Percentiles rank a stretch among this genome's conserved stretches.
Evolutionary conservation across 192 early-diverging fungal genomes (phyloP).

Genomic region (Entomortierella chlamydospora): DNA sequence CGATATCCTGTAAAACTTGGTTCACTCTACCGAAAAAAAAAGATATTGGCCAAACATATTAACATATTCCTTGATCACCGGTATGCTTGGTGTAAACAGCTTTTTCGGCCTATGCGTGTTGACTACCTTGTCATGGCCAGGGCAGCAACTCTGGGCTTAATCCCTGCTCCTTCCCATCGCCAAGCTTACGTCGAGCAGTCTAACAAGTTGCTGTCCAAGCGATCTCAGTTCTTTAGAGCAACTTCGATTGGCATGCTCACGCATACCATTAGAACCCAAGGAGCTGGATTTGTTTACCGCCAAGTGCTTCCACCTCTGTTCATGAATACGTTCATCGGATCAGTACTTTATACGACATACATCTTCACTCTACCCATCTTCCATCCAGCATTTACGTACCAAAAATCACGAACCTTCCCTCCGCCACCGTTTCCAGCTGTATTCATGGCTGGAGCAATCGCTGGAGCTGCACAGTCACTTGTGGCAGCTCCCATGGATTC

Average conservation of each 20-base stretch:
- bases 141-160: constrained; percentile 61
- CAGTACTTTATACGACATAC: constrained; percentile 83
- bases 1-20: too few relatives aligned
- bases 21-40: too few relatives aligned
- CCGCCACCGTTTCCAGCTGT: constrained; percentile 65
- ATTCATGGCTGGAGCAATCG: constrained; percentile 69
- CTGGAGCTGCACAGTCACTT: constrained; percentile 79
- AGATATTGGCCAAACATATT: background rate
- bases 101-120: constrained; percentile 81
- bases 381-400: constrained; percentile 59
- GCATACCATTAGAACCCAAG: constrained; percentile 74
- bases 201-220: constrained; percentile 10
- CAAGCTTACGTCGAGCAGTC: constrained; percentile 9
- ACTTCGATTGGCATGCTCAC: constrained; percentile 80
- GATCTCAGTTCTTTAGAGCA: constrained; percentile 63
- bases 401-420: constrained; percentile 56
- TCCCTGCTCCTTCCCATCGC: constrained; percentile 60
- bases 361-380: constrained; percentile 66
- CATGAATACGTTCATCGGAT: constrained; percentile 80
- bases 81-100: constrained; percentile 37
- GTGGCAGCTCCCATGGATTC: constrained; percentile 82
- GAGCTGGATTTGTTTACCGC: constrained; percentile 71
- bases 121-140: constrained; percentile 85
- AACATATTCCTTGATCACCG: too few relatives aligned
- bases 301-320: constrained; percentile 80